Conservation (phyloP, 1,139 yeast genomes). For the Hansenula lynferdii region DNA sequence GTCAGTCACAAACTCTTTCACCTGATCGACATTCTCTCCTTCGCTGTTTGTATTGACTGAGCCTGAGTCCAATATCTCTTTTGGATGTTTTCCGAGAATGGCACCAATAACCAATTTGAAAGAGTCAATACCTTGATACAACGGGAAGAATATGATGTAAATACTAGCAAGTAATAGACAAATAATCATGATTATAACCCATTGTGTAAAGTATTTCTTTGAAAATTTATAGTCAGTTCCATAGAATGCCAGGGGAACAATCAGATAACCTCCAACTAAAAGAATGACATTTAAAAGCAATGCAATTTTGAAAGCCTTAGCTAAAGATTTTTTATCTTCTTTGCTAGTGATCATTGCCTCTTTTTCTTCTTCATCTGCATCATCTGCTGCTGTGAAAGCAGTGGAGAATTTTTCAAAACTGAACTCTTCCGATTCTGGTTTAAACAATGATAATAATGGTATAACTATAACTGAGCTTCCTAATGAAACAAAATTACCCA, state of each 20-base stretch:
- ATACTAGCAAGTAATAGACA: conserved; percentile 30
- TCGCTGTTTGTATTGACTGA: background rate
- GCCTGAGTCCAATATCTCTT: no score
- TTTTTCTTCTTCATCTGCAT: conserved; percentile 29
- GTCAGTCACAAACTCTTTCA: no score
- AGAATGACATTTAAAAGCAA: conserved; percentile 24
- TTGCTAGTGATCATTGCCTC: conserved; percentile 23
- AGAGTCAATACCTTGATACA: conserved; percentile 26
- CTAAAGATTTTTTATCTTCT: conserved; percentile 22
- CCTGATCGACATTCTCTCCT: no score
- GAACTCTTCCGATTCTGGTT: no score
- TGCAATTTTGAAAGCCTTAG: conserved; percentile 24
- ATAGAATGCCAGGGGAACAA: conserved; percentile 28
- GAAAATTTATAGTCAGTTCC: conserved; percentile 30
- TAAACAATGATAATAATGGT: conserved; percentile 25
- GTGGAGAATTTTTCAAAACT: no score
- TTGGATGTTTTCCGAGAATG: background rate
- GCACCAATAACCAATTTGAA: background rate
- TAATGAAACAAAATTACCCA: conserved; percentile 32
- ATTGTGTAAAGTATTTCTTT: conserved; percentile 28
- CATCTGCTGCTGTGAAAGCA: conserved; percentile 32
- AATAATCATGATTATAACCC: conserved; percentile 30
- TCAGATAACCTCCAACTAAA: conserved; percentile 27
- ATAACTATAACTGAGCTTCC: conserved; percentile 26
- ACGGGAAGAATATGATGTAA: conserved; percentile 33